Percentiles rank a stretch among this genome's conserved stretches.
These are phyloP conservation scores for Gynochthodes officinalis DNA, from an alignment of 257 asterid species.

Conservation along the genomic window DNA sequence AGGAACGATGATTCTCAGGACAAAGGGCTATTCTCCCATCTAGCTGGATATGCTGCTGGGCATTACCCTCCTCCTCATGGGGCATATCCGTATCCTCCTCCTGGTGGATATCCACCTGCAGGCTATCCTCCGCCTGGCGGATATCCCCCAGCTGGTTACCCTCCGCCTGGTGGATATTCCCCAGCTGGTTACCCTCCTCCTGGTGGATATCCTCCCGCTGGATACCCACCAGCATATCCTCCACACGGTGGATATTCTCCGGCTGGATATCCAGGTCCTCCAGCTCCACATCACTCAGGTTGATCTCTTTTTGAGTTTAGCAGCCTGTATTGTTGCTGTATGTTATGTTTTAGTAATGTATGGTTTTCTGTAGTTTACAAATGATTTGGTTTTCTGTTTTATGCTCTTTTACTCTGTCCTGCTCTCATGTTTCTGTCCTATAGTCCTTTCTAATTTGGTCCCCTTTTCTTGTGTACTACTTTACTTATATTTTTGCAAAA, in stretches of 20 bases:
- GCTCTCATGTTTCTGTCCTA: not conserved
- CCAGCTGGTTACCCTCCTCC: slow-evolving; percentile 47
- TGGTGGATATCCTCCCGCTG: slow-evolving; percentile 26
- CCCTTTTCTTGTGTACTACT: not conserved
- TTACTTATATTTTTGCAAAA: not conserved
- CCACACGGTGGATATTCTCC: slow-evolving; percentile 55
- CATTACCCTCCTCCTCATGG: slow-evolving; percentile 35
- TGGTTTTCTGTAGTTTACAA: not conserved
- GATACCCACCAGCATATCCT: slow-evolving; percentile 51
- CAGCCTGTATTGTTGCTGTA: not conserved
- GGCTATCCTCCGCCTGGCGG: slow-evolving; percentile 35
- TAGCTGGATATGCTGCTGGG: slow-evolving; percentile 39
- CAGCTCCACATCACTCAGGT: slow-evolving; percentile 43
- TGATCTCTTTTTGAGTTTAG: not conserved
- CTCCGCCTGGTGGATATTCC: slow-evolving; percentile 27
- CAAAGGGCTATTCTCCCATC: slow-evolving; percentile 69
- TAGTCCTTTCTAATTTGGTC: not conserved
- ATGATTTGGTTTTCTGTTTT: not conserved
- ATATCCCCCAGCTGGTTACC: slow-evolving; percentile 34
- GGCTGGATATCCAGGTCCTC: slow-evolving; percentile 50
- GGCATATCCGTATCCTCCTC: slow-evolving; percentile 40
- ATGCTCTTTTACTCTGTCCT: not conserved
- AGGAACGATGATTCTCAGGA: slow-evolving; percentile 37
- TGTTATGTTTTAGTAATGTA: not conserved
- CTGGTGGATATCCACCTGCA: slow-evolving; percentile 37